These are phyloP conservation scores for Colletotrichum noveboracense DNA, from an alignment of 2,329 filamentous ascomycete species.

Conservation along the genomic window DNA sequence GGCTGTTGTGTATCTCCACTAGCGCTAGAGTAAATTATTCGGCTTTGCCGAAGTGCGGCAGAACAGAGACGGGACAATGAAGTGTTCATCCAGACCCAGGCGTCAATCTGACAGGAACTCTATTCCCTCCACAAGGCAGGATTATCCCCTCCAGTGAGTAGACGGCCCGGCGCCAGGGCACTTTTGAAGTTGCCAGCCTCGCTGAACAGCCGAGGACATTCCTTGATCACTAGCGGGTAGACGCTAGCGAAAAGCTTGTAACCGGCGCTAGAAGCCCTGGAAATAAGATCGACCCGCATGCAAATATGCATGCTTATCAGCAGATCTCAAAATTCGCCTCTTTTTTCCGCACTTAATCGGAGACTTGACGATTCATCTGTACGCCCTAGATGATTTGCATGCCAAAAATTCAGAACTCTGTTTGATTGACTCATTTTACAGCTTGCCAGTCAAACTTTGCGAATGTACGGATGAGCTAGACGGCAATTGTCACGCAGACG, in stretches of 20 bases:
- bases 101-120: not conserved
- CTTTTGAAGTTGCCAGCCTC: not conserved
- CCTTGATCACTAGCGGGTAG: not conserved
- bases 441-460: not conserved
- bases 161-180: not conserved
- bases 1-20: not conserved
- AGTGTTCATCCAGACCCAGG: not conserved
- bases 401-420: not conserved
- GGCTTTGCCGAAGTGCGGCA: not conserved
- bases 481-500: not conserved
- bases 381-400: not conserved
- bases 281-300: not conserved
- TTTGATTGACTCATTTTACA: not conserved
- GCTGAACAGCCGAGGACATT: fast-evolving
- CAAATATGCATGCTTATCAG: not conserved
- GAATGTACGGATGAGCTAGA: not conserved
- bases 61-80: not conserved
- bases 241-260: not conserved
- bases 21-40: not conserved
- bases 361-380: not conserved
- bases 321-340: not conserved
- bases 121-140: not conserved
- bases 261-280: not conserved
- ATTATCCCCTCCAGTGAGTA: not conserved
- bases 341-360: not conserved